Base-by-base conservation (phyloP, 768 basidiomycete genomes). In the Plicaturopsis crispa region DNA sequence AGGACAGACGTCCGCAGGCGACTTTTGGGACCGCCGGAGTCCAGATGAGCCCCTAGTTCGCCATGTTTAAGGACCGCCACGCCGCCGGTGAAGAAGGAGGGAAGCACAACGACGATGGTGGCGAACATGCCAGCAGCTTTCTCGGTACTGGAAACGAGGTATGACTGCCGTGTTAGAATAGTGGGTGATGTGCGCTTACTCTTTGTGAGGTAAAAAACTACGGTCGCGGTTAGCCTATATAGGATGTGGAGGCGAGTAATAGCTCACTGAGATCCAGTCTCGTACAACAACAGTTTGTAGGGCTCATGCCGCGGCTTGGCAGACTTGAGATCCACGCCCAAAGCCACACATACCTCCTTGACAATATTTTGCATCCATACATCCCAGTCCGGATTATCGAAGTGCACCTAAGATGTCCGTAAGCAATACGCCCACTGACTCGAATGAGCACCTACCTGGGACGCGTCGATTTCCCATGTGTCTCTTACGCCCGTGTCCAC, bases 381-480 rank as follows among this genome's bases (percentile, higher is more conserved):
- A 1, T 39, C 26, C 72, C 72, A 75, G 10, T 49, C 54, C 0
- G 62, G 55, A 45, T 72, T 73, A 10, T 48, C 48, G 39, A 73
- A 71, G 5, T 48, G 47, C 5, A 75, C 52, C 33, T 54, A 47
- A n/a, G n/a, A n/a, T n/a, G n/a, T n/a, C n/a, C n/a, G n/a, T n/a
- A n/a, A n/a, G n/a, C n/a, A n/a, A n/a, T n/a, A n/a, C n/a, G n/a
- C n/a, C n/a, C n/a, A n/a, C n/a, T n/a, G n/a, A n/a, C n/a, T n/a
- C n/a, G n/a, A n/a, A n/a, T n/a, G n/a, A n/a, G n/a, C n/a, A n/a
- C n/a, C n/a, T n/a, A n/a, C n/a, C n/a, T n/a, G n/a, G 1, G 41
- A 45, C 0, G 67, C 62, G 36, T 69, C 65, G 31, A 75, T 66
- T 46, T 74, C 70, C 70, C 70, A 75, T 3, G 69, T 72, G 55